These are phyloP conservation scores for Tephrocybe sp. DNA, from an alignment of 768 basidiomycete species.

Conservation along the genomic window DNA sequence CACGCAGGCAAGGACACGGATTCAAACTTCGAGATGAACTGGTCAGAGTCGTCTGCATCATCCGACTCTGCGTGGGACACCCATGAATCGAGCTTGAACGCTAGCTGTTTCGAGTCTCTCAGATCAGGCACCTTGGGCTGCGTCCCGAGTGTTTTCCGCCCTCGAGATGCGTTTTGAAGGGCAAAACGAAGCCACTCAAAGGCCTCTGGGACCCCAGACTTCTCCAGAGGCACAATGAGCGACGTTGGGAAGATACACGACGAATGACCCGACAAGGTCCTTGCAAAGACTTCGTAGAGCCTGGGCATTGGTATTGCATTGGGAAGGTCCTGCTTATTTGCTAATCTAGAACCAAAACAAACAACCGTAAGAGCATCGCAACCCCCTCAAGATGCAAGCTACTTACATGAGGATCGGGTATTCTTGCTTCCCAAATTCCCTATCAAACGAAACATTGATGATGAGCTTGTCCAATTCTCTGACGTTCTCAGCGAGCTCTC, in stretches of 20 bases:
- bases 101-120: conserved; percentile 22
- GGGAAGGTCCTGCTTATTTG: conserved; percentile 63
- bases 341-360: conserved; percentile 31
- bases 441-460: conserved; percentile 11
- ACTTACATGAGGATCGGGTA: conserved; percentile 25
- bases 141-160: background rate
- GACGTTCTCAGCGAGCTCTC: conserved; percentile 47
- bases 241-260: conserved; percentile 26
- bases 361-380: background rate
- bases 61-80: conserved; percentile 28
- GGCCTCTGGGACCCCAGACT: conserved; percentile 31
- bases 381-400: conserved; percentile 25
- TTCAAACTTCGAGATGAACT: conserved; percentile 34
- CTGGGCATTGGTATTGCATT: conserved; percentile 47
- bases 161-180: conserved; percentile 22
- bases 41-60: conserved; percentile 21
- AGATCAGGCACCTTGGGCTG: conserved; percentile 10
- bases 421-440: conserved; percentile 1
- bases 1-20: conserved; percentile 33
- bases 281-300: conserved; percentile 33
- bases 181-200: conserved; percentile 37
- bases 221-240: conserved; percentile 16
- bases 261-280: conserved; percentile 26
- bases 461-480: conserved; percentile 45
- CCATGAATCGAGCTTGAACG: conserved; percentile 35